These are phyloP conservation scores for Lentinula aciculospora DNA, from an alignment of 768 basidiomycete species.

Conservation along the genomic window DNA sequence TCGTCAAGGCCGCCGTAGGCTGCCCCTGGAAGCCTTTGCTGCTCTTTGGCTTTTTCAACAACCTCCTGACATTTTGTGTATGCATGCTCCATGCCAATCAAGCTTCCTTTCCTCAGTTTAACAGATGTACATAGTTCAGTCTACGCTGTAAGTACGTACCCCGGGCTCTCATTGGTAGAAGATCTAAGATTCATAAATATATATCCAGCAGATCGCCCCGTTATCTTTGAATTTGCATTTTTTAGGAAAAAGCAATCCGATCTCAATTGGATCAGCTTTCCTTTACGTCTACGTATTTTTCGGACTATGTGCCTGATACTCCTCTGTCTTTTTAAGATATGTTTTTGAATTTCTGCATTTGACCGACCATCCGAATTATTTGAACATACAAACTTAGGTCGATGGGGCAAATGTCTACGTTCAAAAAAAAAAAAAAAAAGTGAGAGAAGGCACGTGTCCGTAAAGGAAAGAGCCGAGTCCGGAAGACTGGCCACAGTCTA, in stretches of 20 bases:
- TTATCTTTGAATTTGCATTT: background rate
- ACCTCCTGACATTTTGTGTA: no score
- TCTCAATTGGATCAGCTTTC: background rate
- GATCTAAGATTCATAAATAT: conserved; percentile 4
- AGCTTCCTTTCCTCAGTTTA: no score
- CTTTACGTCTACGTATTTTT: background rate
- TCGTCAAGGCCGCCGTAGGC: no score
- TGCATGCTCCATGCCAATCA: no score
- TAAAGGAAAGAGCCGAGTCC: conserved; percentile 1
- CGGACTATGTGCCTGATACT: conserved; percentile 1
- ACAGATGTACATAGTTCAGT: no score
- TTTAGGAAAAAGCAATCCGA: background rate
- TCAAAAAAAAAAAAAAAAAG: background rate
- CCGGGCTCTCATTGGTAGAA: no score
- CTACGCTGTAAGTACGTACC: no score
- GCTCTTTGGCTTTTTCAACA: no score
- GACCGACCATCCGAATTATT: background rate
- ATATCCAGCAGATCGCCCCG: background rate
- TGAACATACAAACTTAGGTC: background rate
- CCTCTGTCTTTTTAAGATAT: background rate
- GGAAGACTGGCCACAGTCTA: conserved; percentile 6
- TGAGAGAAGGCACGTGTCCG: conserved; percentile 3
- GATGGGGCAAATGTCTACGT: no score
- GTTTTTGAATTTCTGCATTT: no score
- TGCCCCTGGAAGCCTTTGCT: no score